These are phyloP conservation scores for Prasinococcaceae sp. DNA, from an alignment of 139 green algal genomes.

Conservation along the genomic window DNA sequence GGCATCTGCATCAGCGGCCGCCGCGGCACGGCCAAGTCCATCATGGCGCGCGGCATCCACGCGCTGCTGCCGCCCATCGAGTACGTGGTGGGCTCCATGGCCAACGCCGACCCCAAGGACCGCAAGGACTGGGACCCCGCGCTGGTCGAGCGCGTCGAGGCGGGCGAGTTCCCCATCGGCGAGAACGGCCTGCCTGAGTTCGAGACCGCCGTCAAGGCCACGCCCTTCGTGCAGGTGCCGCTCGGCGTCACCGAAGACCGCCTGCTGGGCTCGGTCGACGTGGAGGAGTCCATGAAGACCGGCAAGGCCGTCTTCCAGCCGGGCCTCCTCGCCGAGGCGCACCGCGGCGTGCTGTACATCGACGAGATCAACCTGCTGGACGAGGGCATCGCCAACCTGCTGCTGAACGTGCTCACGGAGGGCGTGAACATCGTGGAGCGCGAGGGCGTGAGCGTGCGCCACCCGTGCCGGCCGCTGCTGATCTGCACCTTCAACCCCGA, in stretches of 20 bases:
- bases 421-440: conserved; percentile 92
- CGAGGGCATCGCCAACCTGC: conserved; percentile 93
- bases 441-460: conserved; percentile 86
- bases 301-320: conserved; percentile 95
- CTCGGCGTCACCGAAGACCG: conserved; percentile 96
- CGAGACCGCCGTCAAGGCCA: conserved; percentile 23
- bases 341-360: conserved; percentile 81
- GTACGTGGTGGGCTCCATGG: conserved; percentile 71
- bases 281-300: conserved; percentile 95
- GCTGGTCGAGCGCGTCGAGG: background rate
- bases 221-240: conserved; percentile 93
- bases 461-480: conserved; percentile 89
- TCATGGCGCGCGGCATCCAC: conserved; percentile 93
- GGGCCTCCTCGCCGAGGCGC: conserved; percentile 85
- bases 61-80: conserved; percentile 93
- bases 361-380: conserved; percentile 96
- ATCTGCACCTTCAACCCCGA: conserved; percentile 99
- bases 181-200: background rate
- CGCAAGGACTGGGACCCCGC: conserved; percentile 56
- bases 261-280: conserved; percentile 95
- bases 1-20: conserved; percentile 85
- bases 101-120: conserved; percentile 85
- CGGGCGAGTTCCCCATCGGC: background rate
- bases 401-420: conserved; percentile 86
- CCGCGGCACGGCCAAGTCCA: conserved; percentile 86